phyloP scores from a whole-genome alignment of 371 early-diverging fungal genomes.

The Mucor circinelloides region DNA sequence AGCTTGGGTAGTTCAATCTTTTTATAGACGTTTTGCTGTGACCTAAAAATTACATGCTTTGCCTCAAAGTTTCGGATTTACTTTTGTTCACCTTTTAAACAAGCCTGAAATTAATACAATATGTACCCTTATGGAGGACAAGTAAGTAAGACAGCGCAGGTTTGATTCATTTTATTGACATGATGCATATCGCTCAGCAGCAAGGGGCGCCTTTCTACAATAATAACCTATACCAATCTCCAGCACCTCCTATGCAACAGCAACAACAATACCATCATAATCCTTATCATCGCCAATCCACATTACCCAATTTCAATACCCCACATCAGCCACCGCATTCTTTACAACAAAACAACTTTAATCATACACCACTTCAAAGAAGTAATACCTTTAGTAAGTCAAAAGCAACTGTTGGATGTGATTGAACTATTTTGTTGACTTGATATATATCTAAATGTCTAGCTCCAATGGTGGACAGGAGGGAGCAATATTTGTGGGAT shows the following conservation, averaged over 20 bases:
- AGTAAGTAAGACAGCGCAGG: not conserved
- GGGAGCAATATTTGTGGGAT: constrained; percentile 53
- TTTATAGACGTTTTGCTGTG: not conserved
- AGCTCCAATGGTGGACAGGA: constrained; percentile 23
- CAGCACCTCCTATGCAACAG: not conserved
- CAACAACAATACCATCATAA: not conserved
- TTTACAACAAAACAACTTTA: not conserved
- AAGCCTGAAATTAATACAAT: not conserved
- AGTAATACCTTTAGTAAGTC: constrained; percentile 16
- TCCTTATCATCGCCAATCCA: not conserved
- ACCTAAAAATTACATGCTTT: not conserved
- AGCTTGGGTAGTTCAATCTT: not conserved
- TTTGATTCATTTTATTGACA: not conserved
- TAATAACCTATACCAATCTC: not conserved
- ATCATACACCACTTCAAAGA: constrained; percentile 8
- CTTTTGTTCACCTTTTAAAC: not conserved
- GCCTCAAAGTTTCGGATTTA: not conserved
- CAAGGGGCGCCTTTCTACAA: not conserved
- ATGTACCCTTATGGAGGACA: not conserved
- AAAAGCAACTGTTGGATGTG: not conserved
- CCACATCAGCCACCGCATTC: not conserved
- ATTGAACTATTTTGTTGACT: not conserved
- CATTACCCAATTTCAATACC: not conserved
- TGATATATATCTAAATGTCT: not conserved
- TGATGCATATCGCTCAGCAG: not conserved